Evolutionary conservation across 1,139 yeast species (phyloP), one percentile per base, ranked within the genome.

Genomic region (Geotrichum aggregatum): DNA sequence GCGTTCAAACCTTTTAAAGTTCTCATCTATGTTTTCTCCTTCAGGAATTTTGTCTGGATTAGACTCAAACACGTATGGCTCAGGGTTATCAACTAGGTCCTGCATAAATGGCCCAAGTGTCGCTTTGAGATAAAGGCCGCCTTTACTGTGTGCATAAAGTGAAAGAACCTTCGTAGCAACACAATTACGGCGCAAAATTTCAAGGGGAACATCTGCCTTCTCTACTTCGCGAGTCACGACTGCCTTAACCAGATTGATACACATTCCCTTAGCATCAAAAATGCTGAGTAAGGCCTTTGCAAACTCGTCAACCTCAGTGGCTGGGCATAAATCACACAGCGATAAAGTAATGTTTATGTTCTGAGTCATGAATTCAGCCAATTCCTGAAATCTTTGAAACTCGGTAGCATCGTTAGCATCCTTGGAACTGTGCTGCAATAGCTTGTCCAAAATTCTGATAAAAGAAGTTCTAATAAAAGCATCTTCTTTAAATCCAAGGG

Each of bases 151-250:
- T 0, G 95, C 85, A 61, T 82, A 82, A 41, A 85, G 74, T 0
- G 91, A 84, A 49, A 87, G 72, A 45, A 87, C 74, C 61, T 91
- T 78, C 0, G 96, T 87, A 40, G 92, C 84, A 28, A 88, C 85
- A 51, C 94, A 84, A 66, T 88, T 88, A 54, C 95, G 77, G 62
- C 96, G 75, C 60, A 88, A 75, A 33, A 87, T 78, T 62, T 87
- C 95, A 34, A 85, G 78, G 14, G 87, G 79, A 54, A 85, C 77
- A 0, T 78, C 70, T 0, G 86, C 82, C 34, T 71, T 73, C 43
- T 72, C 66, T 30, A 87, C 82, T 64, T 88, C 96, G 55, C 79
- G 80, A 22, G 71, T 71, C 21, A 88, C 73, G 48, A 87, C 71
- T 5, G 78, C 76, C 6, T 76, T 69, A 44, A 87, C 82, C 30